These are phyloP conservation scores for Penicillium lagena DNA, from an alignment of 495 filamentous ascomycete genomes.

Conservation along the genomic window DNA sequence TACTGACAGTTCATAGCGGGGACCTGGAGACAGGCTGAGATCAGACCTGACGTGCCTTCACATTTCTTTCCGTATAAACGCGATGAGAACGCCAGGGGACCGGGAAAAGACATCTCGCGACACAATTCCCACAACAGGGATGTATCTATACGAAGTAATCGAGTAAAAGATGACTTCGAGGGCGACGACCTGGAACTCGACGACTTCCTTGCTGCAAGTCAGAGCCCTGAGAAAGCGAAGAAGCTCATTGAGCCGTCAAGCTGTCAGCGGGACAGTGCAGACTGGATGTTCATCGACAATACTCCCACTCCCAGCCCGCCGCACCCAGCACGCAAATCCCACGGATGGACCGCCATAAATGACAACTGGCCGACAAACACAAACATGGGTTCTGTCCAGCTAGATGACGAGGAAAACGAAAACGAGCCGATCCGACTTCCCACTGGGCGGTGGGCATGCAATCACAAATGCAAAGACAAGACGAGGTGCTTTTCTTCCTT, in stretches of 20 bases:
- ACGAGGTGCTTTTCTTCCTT: constrained; percentile 38
- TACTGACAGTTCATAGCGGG: constrained; percentile 50
- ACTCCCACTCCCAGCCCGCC: constrained; percentile 5
- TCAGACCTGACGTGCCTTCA: constrained; percentile 56
- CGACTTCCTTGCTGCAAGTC: constrained; percentile 43
- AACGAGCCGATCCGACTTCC: constrained; percentile 50
- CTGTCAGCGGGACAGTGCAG: constrained; percentile 2
- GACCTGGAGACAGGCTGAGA: constrained; percentile 54
- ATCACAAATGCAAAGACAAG: constrained; percentile 75
- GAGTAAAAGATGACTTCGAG: constrained; percentile 42
- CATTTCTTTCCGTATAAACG: constrained; percentile 43
- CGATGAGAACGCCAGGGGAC: background rate
- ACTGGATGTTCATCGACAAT: constrained; percentile 15
- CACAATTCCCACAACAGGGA: background rate
- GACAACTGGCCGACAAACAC: background rate
- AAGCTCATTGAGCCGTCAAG: background rate
- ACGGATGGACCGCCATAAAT: background rate
- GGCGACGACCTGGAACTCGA: constrained; percentile 50
- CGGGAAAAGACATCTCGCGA: constrained; percentile 2
- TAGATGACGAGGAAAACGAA: constrained; percentile 22
- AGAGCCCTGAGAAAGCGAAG: background rate
- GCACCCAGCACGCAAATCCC: background rate
- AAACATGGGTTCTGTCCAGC: constrained; percentile 1
- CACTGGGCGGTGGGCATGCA: constrained; percentile 86
- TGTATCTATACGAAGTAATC: background rate